Evolutionary conservation across 805 yeast genomes (phyloP), one percentile per base, ranked within the genome.

Genomic region (Kodamaea kaohsiungensis): DNA sequence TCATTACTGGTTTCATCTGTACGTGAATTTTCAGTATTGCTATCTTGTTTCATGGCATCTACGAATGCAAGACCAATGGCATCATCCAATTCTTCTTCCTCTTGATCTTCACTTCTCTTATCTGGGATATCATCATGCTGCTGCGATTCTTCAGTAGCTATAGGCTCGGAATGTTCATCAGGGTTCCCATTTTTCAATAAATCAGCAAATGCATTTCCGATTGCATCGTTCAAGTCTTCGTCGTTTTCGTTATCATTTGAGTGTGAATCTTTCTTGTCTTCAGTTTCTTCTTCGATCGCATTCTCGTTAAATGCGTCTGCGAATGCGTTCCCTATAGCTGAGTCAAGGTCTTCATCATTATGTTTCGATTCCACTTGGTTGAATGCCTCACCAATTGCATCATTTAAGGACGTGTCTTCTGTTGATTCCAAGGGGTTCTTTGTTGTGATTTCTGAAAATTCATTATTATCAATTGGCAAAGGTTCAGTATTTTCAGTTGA

Each of bases 331-430:
- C 43, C 54, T 4, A 51, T 51, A 2, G 52, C 56, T 7, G 15
- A 57, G 16, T 53, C 57, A 22, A 56, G 49, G 17, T 58, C 57
- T 16, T 57, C 59, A 13, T 43, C 48, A 17, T 46, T 42, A 40
- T 30, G 25, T 18, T 35, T 39, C 48, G 16, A 18, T 45, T 35
- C 38, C 5, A 12, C 33, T 27, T 13, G 48, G 15, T 15, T 35
- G 43, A 70, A 67, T 2, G 70, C 75, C 48, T 66, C 59, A 4
- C 73, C 75, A 19, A 70, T 70, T 17, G 70, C 72, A 27, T 60
- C 65, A 12, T 63, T 65, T 19, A 68, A 22, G 15, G 43, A 16
- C 35, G 37, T 16, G 3, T 35, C 43, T 16, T 30, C n/a, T 38
- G 16, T 37, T 13, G 43, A 30, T 15, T 12, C 35, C 35, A 30